A percentile compares a stretch with the other conserved stretches of the same genome.
Evolutionary conservation across 1,284 basidiomycete species (phyloP).

Genomic region (Exobasidium rhododendri): DNA sequence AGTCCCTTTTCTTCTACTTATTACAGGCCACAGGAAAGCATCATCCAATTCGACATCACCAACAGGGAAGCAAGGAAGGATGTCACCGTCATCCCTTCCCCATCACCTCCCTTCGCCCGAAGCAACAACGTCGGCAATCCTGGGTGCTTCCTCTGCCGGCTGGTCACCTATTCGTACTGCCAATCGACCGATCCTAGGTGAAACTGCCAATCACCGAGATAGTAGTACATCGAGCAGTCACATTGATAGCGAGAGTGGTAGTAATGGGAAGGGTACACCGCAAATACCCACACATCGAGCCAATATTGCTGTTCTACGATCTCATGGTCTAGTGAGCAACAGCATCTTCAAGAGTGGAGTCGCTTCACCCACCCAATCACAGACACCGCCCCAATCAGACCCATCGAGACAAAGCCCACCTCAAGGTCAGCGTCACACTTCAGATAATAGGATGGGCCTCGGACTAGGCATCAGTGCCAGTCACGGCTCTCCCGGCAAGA

Average conservation of each 20-base stretch:
- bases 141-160: slow-evolving; percentile 40
- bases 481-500: not conserved
- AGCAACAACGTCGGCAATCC: slow-evolving; percentile 36
- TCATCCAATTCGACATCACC: too few relatives aligned
- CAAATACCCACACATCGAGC: slow-evolving; percentile 26
- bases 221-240: not conserved
- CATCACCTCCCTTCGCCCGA: slow-evolving; percentile 21
- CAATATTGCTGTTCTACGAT: slow-evolving; percentile 28
- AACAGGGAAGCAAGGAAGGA: not conserved
- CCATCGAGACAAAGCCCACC: not conserved
- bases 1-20: too few relatives aligned
- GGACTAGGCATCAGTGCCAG: slow-evolving; percentile 41
- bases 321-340: slow-evolving; percentile 44
- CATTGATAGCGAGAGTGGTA: not conserved
- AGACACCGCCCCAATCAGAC: slow-evolving; percentile 2
- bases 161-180: slow-evolving; percentile 36
- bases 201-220: not conserved
- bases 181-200: slow-evolving; percentile 7
- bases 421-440: not conserved
- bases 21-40: too few relatives aligned
- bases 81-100: not conserved
- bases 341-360: slow-evolving; percentile 38
- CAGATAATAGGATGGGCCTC: slow-evolving; percentile 16
- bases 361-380: slow-evolving; percentile 9
- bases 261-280: slow-evolving; percentile 19